Evolutionary conservation across 164 flowering plant species (phyloP), one percentile per base, ranked within the genome.

Genomic region (Vitis cinerea): DNA sequence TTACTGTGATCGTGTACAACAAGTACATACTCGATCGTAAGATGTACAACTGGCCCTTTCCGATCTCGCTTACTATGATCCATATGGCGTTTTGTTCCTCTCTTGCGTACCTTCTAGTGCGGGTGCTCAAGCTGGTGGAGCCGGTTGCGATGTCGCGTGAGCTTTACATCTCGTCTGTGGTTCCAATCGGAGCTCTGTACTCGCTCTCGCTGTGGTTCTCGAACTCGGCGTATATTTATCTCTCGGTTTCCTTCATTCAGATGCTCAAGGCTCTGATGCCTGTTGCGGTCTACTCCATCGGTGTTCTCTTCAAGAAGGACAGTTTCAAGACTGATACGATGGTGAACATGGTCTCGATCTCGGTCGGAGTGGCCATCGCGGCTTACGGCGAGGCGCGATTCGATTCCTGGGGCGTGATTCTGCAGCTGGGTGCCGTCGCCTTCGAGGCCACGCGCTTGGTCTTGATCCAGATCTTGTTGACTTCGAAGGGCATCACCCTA

Each of bases 221-320:
- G 5, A 75, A 75, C 63, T 78, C 81, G 49, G 78, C 81, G 3
- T 78, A 74, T 49, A 75, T 75, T 16, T 78, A 44, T 50, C 73
- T 77, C 51, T 77, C 80, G 53, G 80, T 77, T 17, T 77, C 80
- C 53, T 77, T 77, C 67, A 77, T 77, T 15, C 80, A 77, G 66
- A 78, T 78, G 78, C 79, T 75, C 49, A 75, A 78, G 55, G 81
- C 78, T 30, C 64, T 75, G 15, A 75, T 75, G 79, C 81, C 81
- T 6, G 81, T 78, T 2, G 81, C 81, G 16, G 79, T 75, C 2
- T 78, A 75, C 64, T 71, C 76, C n/a, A 72, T 72, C 57, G 79
- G 76, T 2, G 66, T 78, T 19, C 9, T 75, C 57, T 67, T 75
- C 37, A 75, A 75, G 64, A 78, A 60, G 50, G 81, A 75, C 8